Base-by-base conservation (phyloP, 352 stramenopile species). In the Globisporangium ultimum region DNA sequence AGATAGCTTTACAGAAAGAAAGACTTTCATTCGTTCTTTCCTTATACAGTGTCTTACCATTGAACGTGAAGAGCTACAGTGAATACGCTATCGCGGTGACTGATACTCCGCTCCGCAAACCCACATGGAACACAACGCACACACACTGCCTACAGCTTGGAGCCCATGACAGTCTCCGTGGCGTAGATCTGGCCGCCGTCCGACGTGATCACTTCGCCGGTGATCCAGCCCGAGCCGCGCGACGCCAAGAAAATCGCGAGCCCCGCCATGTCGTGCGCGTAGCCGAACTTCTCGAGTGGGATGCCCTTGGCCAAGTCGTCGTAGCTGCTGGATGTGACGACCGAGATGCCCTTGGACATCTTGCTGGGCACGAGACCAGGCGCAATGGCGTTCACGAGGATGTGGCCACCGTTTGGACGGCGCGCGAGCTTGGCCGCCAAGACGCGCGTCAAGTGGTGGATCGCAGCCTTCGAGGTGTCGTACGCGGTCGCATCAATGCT, bases 321-420 rank as follows among this genome's bases (percentile, higher is more conserved):
- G 17, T 88, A 73, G 10, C 60, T 59, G 41, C 62, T 75, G n/a
- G 24, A 2, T 2, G 5, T 2, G 77, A 64, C 2, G 69, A 78
- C 53, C 5, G 69, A 62, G 34, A 98, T 76, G 17, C 87, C 88
- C 34, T 89, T 66, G 9, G 83, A 83, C 96, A 98, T 97, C 52
- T 88, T 85, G 36, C 79, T 93, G 3, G 86, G 88, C 17, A 98
- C 87, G 61, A 97, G 89, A n/a, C 96, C 95, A 6, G 93, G 96
- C 2, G 91, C 89, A 18, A 99, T 84, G 24, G 86, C 87, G 72
- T 99, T 99, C n/a, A 98, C 95, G 7, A 96, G 92, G 58, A 98
- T 98, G 66, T 89, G 77, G 32, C 93, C 82, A 32, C 81, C 80
- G 45, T 91, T 89, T 12, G 79, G 72, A 7, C 75, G 80, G 22